Evolutionary conservation across 306 rosid species (phyloP), one percentile per base, ranked within the genome.

Genomic region (Glycyrrhiza uralensis): DNA sequence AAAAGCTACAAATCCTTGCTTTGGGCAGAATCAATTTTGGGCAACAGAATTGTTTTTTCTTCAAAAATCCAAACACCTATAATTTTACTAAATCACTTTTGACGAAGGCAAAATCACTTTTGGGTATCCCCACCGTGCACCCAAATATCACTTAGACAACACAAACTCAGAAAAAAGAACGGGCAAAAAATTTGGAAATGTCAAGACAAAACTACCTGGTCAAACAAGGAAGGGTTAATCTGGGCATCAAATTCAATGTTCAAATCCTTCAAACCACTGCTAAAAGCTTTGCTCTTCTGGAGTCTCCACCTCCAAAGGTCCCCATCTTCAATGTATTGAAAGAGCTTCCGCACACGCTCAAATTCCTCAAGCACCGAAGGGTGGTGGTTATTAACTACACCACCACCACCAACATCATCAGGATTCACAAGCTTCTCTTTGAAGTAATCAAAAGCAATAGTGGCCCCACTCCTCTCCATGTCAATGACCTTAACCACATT

Each of bases 251-350:
- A 87, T 33, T 91, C 90, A 30, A 91, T 69, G 64, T 86, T 83
- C 75, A 80, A 68, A 80, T 91, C 92, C 66, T 89, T 91, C 24
- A 91, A 70, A 10, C 97, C 97, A 41, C 91, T 77, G 63, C 84
- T 85, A 54, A 94, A 90, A 87, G 96, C 96, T 58, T 91, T 94
- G 80, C 96, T 89, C 72, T 86, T 79, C 0, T 77, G 84, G 55
- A 91, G 95, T 44, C 70, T 86, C 97, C 97, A 94, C 79, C 86
- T 85, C 97, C 98, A 91, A 44, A 94, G 83, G 84, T 94, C 98
- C 15, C 84, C 98, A 75, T 89, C 98, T 82, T 94, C 98, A 65
- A 91, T 78, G 79, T 91, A 89, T 29, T 81, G 80, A 63, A 82
- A 91, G 59, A 94, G 77, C 60, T 57, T 52, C 36, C 81, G 30